Conservation (phyloP, 257 asterid genomes). For the Przewalskia tangutica region DNA sequence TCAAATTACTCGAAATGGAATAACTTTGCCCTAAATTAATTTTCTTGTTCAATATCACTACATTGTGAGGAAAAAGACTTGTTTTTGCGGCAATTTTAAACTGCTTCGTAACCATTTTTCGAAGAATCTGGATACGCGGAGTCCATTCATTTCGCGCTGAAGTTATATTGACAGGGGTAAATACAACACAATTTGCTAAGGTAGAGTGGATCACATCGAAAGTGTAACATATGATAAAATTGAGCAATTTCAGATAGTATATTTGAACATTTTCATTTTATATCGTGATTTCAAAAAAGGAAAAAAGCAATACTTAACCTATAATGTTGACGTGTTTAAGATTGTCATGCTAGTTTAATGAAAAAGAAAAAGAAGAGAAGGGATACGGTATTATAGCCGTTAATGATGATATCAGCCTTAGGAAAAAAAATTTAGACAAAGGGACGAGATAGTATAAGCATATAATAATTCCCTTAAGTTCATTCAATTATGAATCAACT, state of each 20-base stretch:
- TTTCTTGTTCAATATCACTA: not conserved
- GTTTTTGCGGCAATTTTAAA: no score
- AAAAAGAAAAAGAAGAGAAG: not conserved
- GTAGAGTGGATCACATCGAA: no score
- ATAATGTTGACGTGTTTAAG: not conserved
- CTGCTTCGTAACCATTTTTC: no score
- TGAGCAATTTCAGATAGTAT: not conserved
- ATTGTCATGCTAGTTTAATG: not conserved
- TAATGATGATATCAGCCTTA: not conserved
- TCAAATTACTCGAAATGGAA: not conserved
- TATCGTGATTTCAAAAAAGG: not conserved
- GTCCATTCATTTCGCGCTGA: not conserved
- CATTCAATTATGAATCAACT: not conserved
- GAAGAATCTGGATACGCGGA: not conserved
- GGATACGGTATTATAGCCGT: not conserved
- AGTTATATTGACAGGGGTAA: not conserved
- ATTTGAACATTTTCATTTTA: not conserved
- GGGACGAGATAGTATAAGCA: not conserved
- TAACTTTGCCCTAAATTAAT: no score
- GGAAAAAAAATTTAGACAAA: not conserved
- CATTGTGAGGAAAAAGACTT: not conserved
- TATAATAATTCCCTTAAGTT: not conserved
- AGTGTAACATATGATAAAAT: no score
- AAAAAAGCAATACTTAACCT: no score
- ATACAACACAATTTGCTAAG: not conserved